Conservation (phyloP, 2,329 filamentous ascomycete species). For the Balansia obtecta region DNA sequence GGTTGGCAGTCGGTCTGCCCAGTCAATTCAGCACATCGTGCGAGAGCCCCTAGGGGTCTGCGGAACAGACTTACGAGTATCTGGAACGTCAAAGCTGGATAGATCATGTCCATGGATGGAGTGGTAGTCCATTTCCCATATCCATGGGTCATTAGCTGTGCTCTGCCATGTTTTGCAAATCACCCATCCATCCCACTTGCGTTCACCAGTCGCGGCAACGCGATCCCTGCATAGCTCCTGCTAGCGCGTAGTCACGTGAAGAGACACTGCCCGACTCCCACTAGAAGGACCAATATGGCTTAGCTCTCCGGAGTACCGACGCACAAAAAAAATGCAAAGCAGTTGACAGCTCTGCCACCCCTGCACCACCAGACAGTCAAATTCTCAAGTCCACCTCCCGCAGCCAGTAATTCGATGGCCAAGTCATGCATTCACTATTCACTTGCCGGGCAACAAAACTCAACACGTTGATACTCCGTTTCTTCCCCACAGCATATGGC, state of each 20-base stretch:
- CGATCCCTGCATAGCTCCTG: neutral
- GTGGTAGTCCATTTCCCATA: constrained; percentile 42
- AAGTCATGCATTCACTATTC: too few relatives aligned
- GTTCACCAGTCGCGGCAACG: neutral
- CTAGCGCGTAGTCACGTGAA: constrained; percentile 2
- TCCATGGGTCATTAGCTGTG: constrained; percentile 9
- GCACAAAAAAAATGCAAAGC: too few relatives aligned
- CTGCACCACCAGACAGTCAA: too few relatives aligned
- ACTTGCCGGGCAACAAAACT: too few relatives aligned
- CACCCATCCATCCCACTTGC: neutral
- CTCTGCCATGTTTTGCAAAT: neutral
- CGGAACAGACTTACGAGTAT: constrained; percentile 32
- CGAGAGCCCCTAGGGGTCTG: neutral
- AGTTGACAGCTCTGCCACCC: too few relatives aligned
- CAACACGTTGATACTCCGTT: neutral
- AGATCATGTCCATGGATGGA: constrained; percentile 46
- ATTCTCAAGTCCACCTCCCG: too few relatives aligned
- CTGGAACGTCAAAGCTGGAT: constrained; percentile 44
- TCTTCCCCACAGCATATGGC: neutral
- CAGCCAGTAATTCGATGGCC: too few relatives aligned
- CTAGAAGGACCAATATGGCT: neutral
- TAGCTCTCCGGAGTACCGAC: neutral
- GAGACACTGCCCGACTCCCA: neutral
- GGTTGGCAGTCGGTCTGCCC: constrained; percentile 60
- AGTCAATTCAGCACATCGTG: neutral